Evolutionary conservation across 129 eudicot genomes (phyloP).

Genomic region (Glebionis coronaria): DNA sequence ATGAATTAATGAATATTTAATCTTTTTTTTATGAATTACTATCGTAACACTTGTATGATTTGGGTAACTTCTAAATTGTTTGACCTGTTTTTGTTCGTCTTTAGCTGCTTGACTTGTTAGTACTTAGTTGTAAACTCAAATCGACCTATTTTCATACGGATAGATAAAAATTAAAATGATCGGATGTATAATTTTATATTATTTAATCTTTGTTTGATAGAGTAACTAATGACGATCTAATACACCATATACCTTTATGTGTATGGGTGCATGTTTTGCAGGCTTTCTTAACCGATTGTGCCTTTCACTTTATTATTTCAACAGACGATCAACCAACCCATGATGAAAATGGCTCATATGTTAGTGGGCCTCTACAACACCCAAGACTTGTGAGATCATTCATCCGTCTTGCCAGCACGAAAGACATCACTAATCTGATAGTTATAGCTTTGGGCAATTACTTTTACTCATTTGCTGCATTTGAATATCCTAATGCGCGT

Average conservation of each 20-base stretch:
- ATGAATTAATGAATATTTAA: no score
- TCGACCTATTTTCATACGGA: neutral
- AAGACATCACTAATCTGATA: neutral
- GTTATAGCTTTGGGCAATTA: neutral
- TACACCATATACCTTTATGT: neutral
- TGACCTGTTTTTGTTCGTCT: neutral
- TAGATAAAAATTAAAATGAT: neutral
- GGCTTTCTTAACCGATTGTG: neutral
- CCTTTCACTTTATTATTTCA: no score
- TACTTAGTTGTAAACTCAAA: neutral
- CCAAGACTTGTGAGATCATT: slow-evolving; percentile 18
- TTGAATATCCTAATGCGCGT: neutral
- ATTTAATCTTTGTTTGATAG: no score
- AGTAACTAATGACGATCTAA: neutral
- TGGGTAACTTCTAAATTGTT: no score
- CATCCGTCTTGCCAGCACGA: slow-evolving; percentile 1
- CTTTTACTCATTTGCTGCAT: neutral
- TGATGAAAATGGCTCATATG: neutral
- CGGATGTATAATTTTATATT: no score
- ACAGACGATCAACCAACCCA: neutral
- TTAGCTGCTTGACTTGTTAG: neutral
- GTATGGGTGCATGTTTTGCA: neutral
- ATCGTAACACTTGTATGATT: no score
- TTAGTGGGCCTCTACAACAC: neutral
- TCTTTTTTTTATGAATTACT: no score